Base-by-base conservation (phyloP, 1,139 yeast species). In the Torulaspora globosa region DNA sequence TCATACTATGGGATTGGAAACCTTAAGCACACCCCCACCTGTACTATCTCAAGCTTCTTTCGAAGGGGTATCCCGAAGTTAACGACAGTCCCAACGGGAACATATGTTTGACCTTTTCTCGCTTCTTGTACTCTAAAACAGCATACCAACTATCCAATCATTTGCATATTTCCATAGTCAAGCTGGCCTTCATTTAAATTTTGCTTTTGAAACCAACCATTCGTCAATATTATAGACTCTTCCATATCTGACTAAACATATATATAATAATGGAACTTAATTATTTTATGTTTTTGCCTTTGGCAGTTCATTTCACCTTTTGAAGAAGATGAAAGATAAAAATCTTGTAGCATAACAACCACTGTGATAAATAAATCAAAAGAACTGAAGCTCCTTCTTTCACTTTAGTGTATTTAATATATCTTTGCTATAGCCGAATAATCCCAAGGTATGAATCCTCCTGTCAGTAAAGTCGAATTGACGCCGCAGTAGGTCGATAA, bases 171-270 rank as follows among this genome's bases (percentile, higher is more conserved):
- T 16, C 14, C 24, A 19, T 31, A 31, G 26, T 30, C 16, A 39
- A 39, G 38, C 40, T 39, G 47, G 43, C 36, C 43, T 32, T 43
- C 33, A 16, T 36, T 33, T 42, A 24, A 27, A 21, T 43, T 32
- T 43, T 31, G 36, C 23, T 39, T 35, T 33, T 27, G 12, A 14
- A 23, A 5, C 23, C 23, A n/a, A 27, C 35, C 26, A 40, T 27
- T 36, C 32, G 21, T 31, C 27, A 44, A 19, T 36, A 31, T 44
- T 40, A 37, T 36, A 32, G 36, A 34, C 39, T 35, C 23, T 40
- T 16, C 6, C 19, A 35, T 24, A 21, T 21, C 23, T 21, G 19
- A 18, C 15, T 9, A 21, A 14, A 31, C 15, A 29, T 28, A 36
- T 12, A 23, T 36, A 28, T 29, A 28, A 4, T 8, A 32, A 16